Evolutionary conservation across 352 stramenopile species (phyloP).

Genomic region (Hyaloperonospora brassicae): DNA sequence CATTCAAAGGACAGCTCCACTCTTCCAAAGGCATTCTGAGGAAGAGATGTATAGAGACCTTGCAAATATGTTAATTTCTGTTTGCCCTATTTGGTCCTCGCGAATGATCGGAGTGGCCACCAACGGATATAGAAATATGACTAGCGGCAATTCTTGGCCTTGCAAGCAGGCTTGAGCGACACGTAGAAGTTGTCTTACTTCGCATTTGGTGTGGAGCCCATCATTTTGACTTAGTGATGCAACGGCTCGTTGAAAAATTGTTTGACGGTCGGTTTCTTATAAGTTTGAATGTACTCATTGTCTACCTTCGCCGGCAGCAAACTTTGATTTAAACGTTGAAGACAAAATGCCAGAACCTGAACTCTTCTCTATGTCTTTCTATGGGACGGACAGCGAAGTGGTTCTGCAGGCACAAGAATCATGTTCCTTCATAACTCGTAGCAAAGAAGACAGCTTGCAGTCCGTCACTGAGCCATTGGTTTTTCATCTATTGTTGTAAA

Average conservation of each 20-base stretch:
- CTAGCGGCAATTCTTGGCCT: not conserved
- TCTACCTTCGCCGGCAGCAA: slow-evolving; percentile 1
- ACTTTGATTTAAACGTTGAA: slow-evolving; percentile 2
- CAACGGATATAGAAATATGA: slow-evolving; percentile 1
- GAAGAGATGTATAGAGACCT: slow-evolving; percentile 1
- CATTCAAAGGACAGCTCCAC: not conserved
- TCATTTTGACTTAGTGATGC: not conserved
- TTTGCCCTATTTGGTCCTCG: slow-evolving; percentile 1
- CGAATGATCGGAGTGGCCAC: not conserved
- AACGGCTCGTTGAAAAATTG: not conserved
- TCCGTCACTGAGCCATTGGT: not conserved
- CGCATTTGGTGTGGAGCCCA: not conserved
- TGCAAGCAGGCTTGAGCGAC: not conserved
- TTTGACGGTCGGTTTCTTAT: not conserved
- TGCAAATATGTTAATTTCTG: not conserved
- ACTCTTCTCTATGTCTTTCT: not conserved
- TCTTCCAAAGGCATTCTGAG: not conserved
- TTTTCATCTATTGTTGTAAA: not conserved
- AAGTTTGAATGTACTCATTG: not conserved
- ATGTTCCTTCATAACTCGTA: not conserved
- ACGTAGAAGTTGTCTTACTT: not conserved
- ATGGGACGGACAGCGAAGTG: slow-evolving; percentile 1
- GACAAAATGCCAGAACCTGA: slow-evolving; percentile 1
- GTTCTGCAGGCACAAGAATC: not conserved
- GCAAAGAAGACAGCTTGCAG: not conserved